Evolutionary conservation across 2,329 filamentous ascomycete species (phyloP).

Genomic region (Diaporthe australafricana): DNA sequence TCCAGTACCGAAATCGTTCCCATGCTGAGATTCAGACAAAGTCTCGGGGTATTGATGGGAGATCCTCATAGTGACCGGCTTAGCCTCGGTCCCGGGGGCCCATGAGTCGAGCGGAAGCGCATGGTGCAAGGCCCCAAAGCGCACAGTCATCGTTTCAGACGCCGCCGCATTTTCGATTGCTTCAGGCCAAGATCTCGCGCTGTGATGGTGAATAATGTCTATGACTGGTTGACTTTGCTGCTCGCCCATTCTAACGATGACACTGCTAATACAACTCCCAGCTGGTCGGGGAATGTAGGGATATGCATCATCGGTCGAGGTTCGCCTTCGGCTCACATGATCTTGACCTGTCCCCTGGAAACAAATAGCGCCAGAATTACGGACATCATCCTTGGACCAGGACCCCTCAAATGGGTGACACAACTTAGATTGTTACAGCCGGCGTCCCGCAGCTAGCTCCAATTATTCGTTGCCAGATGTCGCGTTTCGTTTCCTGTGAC

Average conservation of each 20-base stretch:
- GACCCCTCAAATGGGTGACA: too few species aligned
- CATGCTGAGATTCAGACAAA: background rate
- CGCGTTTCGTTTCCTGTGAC: too few species aligned
- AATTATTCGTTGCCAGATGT: too few species aligned
- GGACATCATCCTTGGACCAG: too few species aligned
- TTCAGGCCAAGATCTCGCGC: fast-evolving
- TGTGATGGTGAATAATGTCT: background rate
- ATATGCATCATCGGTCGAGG: too few species aligned
- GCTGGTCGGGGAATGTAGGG: too few species aligned
- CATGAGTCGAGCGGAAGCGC: too few species aligned
- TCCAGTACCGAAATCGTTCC: background rate
- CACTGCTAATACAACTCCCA: background rate
- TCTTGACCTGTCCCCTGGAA: too few species aligned
- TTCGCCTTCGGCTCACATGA: too few species aligned
- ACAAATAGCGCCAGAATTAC: too few species aligned
- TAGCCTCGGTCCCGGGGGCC: background rate
- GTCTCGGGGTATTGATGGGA: background rate
- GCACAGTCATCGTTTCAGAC: background rate
- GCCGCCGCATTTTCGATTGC: background rate
- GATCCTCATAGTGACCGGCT: background rate
- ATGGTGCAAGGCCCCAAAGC: background rate
- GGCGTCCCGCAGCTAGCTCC: too few species aligned
- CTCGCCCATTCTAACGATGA: background rate
- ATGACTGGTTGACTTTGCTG: background rate
- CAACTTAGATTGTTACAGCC: too few species aligned